Evolutionary conservation across 1,139 yeast genomes (phyloP).

Genomic region (Pneumocystis wakefieldiae): DNA sequence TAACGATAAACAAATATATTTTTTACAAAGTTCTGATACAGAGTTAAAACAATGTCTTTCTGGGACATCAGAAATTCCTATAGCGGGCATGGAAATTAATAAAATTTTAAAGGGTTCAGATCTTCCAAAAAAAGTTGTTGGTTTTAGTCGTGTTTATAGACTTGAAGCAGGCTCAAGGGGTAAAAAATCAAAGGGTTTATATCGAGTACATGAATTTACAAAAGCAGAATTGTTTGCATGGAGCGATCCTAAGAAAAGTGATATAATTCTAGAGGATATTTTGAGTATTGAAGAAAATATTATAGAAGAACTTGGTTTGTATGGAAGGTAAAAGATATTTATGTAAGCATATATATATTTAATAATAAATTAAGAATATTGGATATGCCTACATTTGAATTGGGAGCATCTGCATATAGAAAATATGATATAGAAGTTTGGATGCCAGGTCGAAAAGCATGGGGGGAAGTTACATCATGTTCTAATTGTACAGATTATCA

Average conservation of each 20-base stretch:
- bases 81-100: slow-evolving; percentile 52
- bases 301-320: slow-evolving; percentile 51
- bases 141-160: slow-evolving; percentile 74
- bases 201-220: slow-evolving; percentile 94
- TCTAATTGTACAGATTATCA: slow-evolving; percentile 92
- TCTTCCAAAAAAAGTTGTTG: slow-evolving; percentile 51
- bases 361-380: slow-evolving; percentile 36
- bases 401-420: slow-evolving; percentile 86
- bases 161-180: slow-evolving; percentile 99
- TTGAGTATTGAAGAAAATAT: slow-evolving; percentile 51
- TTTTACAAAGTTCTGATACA: slow-evolving; percentile 26
- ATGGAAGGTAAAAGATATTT: slow-evolving; percentile 31
- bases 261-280: slow-evolving; percentile 42
- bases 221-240: slow-evolving; percentile 87
- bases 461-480: slow-evolving; percentile 88
- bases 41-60: slow-evolving; percentile 46
- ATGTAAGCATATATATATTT: neutral
- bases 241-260: slow-evolving; percentile 28
- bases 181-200: slow-evolving; percentile 76
- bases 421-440: slow-evolving; percentile 93
- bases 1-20: slow-evolving; percentile 71
- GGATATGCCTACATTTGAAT: slow-evolving; percentile 78
- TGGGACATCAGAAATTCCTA: slow-evolving; percentile 92
- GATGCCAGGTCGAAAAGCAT: slow-evolving; percentile 91
- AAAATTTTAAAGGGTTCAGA: slow-evolving; percentile 25